Conservation (phyloP, 1,284 basidiomycete genomes). For the Pseudozyma sp. region DNA sequence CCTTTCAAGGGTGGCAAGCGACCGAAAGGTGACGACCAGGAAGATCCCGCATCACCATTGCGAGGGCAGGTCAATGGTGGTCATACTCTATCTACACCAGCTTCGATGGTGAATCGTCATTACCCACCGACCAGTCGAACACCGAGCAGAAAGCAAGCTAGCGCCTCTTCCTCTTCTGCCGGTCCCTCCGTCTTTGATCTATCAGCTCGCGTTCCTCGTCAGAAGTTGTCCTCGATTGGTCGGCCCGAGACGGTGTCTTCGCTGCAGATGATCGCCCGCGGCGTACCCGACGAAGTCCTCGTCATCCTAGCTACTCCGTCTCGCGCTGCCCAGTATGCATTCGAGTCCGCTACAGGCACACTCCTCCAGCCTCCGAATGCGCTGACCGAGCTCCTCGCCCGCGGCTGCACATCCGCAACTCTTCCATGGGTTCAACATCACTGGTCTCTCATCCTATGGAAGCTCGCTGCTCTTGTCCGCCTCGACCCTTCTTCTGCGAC, state of each 20-base stretch:
- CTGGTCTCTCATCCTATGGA: conserved; percentile 92
- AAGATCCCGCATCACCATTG: conserved; percentile 25
- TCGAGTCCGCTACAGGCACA: conserved; percentile 34
- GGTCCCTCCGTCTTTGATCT: conserved; percentile 32
- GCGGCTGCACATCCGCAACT: conserved; percentile 73
- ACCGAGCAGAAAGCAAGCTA: background rate
- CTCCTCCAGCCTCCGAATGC: conserved; percentile 43
- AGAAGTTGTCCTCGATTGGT: conserved; percentile 31
- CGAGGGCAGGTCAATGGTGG: conserved; percentile 9
- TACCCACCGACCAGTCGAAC: conserved; percentile 6
- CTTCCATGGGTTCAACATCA: conserved; percentile 90
- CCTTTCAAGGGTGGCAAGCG: conserved; percentile 57
- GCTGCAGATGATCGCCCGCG: conserved; percentile 45
- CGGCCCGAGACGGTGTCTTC: conserved; percentile 37
- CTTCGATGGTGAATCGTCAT: conserved; percentile 7
- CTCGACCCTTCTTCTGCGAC: conserved; percentile 71
- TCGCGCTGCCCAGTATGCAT: conserved; percentile 49
- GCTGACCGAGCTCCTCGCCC: conserved; percentile 33
- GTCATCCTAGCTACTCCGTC: conserved; percentile 50
- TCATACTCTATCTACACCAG: background rate
- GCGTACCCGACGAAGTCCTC: conserved; percentile 54
- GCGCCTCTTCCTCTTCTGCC: background rate
- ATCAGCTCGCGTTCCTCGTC: conserved; percentile 4
- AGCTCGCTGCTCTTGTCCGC: conserved; percentile 83
- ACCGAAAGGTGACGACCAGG: conserved; percentile 18